Conservation (phyloP, 2,329 filamentous ascomycete genomes). For the Aspergillus aculeatus region DNA sequence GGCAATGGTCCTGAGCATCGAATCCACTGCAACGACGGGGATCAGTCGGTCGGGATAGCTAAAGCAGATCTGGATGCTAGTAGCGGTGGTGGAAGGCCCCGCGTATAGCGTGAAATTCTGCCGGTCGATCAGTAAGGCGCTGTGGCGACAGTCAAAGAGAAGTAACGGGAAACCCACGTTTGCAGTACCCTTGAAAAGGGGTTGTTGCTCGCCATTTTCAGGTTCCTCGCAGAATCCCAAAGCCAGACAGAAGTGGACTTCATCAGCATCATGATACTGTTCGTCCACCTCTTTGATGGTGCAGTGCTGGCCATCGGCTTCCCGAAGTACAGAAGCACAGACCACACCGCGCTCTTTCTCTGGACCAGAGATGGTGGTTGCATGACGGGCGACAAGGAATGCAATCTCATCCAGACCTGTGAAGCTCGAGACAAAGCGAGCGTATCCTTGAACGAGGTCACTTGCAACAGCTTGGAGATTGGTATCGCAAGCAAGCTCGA, state of each 20-base stretch:
- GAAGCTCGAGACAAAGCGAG: constrained; percentile 24
- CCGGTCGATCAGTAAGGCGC: constrained; percentile 8
- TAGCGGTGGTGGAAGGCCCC: constrained; percentile 2
- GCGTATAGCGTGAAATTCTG: constrained; percentile 20
- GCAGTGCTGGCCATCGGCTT: constrained; percentile 1
- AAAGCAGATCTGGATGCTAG: constrained; percentile 17
- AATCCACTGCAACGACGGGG: constrained; percentile 19
- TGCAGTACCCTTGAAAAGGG: background rate
- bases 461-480: constrained; percentile 12
- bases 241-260: constrained; percentile 24
- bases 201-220: constrained; percentile 19
- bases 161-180: constrained; percentile 14
- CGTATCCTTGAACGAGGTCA: constrained; percentile 24
- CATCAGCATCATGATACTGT: constrained; percentile 14
- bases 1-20: constrained; percentile 21
- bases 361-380: constrained; percentile 5
- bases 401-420: constrained; percentile 29
- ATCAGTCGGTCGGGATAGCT: constrained; percentile 20
- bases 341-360: constrained; percentile 9
- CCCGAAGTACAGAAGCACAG: constrained; percentile 14
- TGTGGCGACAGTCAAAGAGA: background rate
- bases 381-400: constrained; percentile 18
- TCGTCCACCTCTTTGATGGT: constrained; percentile 14
- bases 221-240: constrained; percentile 14
- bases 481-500: constrained; percentile 13